Percentiles rank a stretch among this genome's conserved stretches.
phyloP scores from a whole-genome alignment of 1,284 basidiomycete species.

The Boletus smithii region DNA sequence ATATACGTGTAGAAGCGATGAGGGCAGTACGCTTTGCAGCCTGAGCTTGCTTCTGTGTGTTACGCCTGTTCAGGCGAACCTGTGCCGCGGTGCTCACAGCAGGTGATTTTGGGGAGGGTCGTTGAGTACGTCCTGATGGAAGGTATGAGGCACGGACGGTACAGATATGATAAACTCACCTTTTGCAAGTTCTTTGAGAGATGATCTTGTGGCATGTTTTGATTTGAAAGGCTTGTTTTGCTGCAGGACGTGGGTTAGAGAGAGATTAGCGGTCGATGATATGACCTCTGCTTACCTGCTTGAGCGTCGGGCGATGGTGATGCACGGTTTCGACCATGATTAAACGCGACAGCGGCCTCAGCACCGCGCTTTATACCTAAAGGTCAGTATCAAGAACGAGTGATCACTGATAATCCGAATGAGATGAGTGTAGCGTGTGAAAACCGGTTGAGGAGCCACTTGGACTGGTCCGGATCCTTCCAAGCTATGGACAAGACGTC shows the following conservation, averaged over 20 bases:
- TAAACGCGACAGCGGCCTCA: too few relatives aligned
- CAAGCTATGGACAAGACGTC: too few relatives aligned
- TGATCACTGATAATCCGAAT: background rate
- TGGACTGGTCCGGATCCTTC: too few relatives aligned
- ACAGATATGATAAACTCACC: conserved; percentile 42
- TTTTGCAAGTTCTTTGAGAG: conserved; percentile 79
- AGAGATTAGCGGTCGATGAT: background rate
- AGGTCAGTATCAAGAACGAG: too few relatives aligned
- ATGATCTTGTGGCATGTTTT: conserved; percentile 81
- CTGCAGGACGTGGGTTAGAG: conserved; percentile 38
- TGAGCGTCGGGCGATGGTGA: conserved; percentile 79
- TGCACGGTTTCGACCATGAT: conserved; percentile 37
- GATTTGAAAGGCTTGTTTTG: conserved; percentile 90
- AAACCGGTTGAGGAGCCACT: background rate
- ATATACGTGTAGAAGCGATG: conserved; percentile 68
- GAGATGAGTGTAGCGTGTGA: too few relatives aligned
- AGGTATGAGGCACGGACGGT: background rate
- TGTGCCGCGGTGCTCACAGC: conserved; percentile 45
- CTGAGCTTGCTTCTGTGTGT: conserved; percentile 77
- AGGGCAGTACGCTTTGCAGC: conserved; percentile 67
- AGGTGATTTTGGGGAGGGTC: conserved; percentile 51
- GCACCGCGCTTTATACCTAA: too few relatives aligned
- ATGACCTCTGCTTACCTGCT: conserved; percentile 56
- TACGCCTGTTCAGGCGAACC: conserved; percentile 66
- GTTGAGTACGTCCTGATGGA: conserved; percentile 51